phyloP scores from a whole-genome alignment of 2,329 filamentous ascomycete genomes.

The Graphiopsis chlorocephala region DNA sequence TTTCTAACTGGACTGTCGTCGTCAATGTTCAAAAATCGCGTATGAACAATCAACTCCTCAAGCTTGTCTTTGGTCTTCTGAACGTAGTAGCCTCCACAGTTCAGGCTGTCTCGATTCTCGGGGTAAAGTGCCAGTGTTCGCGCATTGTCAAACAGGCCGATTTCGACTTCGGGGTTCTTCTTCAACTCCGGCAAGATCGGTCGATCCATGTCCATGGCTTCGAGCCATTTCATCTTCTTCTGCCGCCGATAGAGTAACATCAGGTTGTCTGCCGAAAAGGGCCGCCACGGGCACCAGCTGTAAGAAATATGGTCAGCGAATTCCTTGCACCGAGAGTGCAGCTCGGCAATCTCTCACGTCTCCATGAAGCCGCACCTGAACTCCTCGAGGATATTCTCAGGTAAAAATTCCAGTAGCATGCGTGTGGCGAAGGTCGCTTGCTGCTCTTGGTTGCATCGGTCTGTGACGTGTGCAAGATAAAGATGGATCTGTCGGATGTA shows the following conservation, averaged over 20 bases:
- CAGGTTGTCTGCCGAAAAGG: slow-evolving; percentile 48
- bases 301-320: slow-evolving; percentile 21
- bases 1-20: slow-evolving; percentile 28
- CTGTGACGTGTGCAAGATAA: slow-evolving; percentile 44
- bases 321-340: slow-evolving; percentile 18
- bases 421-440: slow-evolving; percentile 48
- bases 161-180: slow-evolving; percentile 39
- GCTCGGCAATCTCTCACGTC: slow-evolving; percentile 13
- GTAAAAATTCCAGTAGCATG: slow-evolving; percentile 49
- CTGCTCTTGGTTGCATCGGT: slow-evolving; percentile 43
- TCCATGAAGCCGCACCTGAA: slow-evolving; percentile 36
- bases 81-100: slow-evolving; percentile 44
- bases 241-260: slow-evolving; percentile 49
- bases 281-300: slow-evolving; percentile 49
- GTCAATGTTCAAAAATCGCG: slow-evolving; percentile 44
- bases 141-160: slow-evolving; percentile 41
- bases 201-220: slow-evolving; percentile 47
- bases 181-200: slow-evolving; percentile 42
- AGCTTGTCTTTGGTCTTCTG: slow-evolving; percentile 40
- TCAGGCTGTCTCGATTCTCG: slow-evolving; percentile 44
- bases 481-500: slow-evolving; percentile 47
- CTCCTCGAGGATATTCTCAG: slow-evolving; percentile 48
- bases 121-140: slow-evolving; percentile 48
- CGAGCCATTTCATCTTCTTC: slow-evolving; percentile 48
- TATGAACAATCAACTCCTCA: slow-evolving; percentile 48